Conservation (phyloP, 192 early-diverging fungal species). For the Helicostylum pulchrum region DNA sequence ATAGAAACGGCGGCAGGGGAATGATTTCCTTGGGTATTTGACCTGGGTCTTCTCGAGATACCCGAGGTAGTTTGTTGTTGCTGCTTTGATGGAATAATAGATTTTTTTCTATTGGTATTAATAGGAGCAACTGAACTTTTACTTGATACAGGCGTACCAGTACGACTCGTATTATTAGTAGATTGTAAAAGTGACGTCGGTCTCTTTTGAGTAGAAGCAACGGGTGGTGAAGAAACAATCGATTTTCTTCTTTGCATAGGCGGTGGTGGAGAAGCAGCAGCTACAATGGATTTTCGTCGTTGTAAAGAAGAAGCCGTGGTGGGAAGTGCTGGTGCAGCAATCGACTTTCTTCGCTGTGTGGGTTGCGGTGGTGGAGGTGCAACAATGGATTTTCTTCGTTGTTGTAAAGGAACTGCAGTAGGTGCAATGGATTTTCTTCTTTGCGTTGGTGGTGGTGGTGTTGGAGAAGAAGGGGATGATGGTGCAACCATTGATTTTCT, state of each 20-base stretch:
- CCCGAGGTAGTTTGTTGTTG: background rate
- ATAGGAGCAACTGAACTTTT: slow-evolving; percentile 2
- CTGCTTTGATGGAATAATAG: slow-evolving; percentile 11
- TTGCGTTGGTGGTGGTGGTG: background rate
- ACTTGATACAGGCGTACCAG: slow-evolving; percentile 13
- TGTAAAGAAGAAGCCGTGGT: background rate
- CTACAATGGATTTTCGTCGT: background rate
- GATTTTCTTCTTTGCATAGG: background rate
- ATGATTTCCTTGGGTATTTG: slow-evolving; percentile 9
- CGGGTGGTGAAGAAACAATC: background rate
- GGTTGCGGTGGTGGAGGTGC: background rate
- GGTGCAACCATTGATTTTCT: slow-evolving; percentile 11
- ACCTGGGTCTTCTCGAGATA: slow-evolving; percentile 7
- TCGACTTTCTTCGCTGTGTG: slow-evolving; percentile 1
- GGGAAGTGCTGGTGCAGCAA: background rate
- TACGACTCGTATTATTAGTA: slow-evolving; percentile 19
- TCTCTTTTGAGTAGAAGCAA: background rate
- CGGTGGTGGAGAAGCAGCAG: background rate
- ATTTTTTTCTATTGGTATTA: slow-evolving; percentile 3
- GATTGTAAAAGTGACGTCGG: background rate
- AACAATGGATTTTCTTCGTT: slow-evolving; percentile 7
- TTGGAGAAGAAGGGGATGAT: background rate
- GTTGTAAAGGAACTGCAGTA: background rate
- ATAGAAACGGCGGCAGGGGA: background rate
- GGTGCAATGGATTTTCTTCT: slow-evolving; percentile 6